Evolutionary conservation across 2,329 filamentous ascomycete species (phyloP), one percentile per base, ranked within the genome.

Genomic region (Nothopassalora personata): DNA sequence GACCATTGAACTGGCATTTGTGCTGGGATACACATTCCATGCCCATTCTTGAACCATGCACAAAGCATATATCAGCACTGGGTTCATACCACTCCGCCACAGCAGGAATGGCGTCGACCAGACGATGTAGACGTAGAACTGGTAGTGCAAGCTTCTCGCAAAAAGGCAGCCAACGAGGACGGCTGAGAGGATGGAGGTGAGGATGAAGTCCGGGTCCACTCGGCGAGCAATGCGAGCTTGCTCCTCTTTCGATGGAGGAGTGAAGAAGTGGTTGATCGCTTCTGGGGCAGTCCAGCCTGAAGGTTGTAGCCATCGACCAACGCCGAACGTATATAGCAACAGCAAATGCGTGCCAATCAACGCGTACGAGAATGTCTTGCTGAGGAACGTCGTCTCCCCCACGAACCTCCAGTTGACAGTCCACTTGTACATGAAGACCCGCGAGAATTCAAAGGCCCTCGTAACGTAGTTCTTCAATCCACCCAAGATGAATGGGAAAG

Each of bases 321-420:
- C 71, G 53, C 86, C 76, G 72, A 96, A 96, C 36, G 83, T 72
- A 28, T 79, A 67, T 27, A 97, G 80, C n/a, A 91, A 78, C 8
- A 78, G 72, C 28, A 79, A 77, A 72, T 97, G 91, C 57, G 84
- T 70, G 1, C 74, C 79, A 28, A 96, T 79, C 53, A 97, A 80
- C 13, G 76, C 74, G 18, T 87, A 67, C 28, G 91, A 84, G 71
- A 96, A 95, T 1, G 77, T 72, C 60, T 78, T 83, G 66, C 85
- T 88, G 50, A 95, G 81, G 68, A 99, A 99, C 0, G 78, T 75
- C 6, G 89, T 83, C 74, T 97, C 91, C 15, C 89, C 87, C n/a
- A 97, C 76, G 72, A 97, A 97, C 56, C 92, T 86, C 94, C 94
- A 99, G 75, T 99, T 99, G 66, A 99, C 94, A 0, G 94, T 99